Conservation (phyloP, 106 monocot species). For the Posidonia australis region DNA sequence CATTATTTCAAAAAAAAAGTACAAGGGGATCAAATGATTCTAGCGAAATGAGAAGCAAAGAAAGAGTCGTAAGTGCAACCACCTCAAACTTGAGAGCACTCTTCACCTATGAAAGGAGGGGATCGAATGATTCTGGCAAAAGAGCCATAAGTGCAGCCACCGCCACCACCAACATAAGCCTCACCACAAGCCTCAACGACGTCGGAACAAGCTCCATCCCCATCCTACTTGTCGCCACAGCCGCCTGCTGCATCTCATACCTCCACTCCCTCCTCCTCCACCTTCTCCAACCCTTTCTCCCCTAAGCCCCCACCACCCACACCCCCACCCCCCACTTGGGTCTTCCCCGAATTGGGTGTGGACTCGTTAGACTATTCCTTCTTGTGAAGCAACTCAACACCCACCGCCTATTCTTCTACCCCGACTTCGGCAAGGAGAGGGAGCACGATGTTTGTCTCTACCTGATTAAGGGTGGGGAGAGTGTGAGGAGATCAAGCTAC, state of each 20-base stretch:
- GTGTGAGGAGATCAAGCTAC: conserved; percentile 32
- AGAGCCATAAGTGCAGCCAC: no score
- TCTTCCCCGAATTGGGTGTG: conserved; percentile 1
- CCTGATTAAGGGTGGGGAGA: conserved; percentile 17
- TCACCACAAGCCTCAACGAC: conserved; percentile 18
- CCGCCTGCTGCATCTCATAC: conserved; percentile 14
- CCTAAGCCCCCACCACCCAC: conserved; percentile 29
- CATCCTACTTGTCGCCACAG: no score
- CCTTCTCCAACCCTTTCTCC: conserved; percentile 3
- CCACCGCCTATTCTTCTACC: conserved; percentile 10
- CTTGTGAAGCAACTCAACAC: background rate
- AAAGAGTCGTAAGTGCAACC: no score
- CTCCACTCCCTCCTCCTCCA: conserved; percentile 17
- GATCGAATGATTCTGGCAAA: no score
- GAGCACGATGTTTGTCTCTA: conserved; percentile 28
- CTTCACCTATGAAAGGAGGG: no score
- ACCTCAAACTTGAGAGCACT: no score
- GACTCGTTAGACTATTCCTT: conserved; percentile 16
- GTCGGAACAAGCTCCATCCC: conserved; percentile 22
- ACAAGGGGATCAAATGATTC: no score
- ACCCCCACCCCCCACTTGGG: background rate
- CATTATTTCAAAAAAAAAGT: no score
- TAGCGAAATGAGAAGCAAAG: no score
- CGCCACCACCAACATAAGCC: no score
- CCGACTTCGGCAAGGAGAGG: background rate